phyloP scores from a whole-genome alignment of 2,329 filamentous ascomycete genomes.

The Westerdykella sp. region DNA sequence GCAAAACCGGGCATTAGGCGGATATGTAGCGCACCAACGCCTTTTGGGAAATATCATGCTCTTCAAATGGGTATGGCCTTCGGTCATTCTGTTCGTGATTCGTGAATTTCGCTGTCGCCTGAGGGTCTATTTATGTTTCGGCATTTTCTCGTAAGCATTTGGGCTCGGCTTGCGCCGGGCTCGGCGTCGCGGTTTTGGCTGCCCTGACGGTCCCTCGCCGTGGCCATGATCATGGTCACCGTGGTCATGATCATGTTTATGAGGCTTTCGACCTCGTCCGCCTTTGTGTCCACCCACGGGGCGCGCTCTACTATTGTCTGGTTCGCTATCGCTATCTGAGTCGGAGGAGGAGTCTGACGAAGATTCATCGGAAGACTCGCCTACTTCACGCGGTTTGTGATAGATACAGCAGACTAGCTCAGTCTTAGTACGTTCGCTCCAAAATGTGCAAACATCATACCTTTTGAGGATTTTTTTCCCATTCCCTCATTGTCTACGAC shows the following conservation, averaged over 20 bases:
- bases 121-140: slow-evolving; percentile 41
- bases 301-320: slow-evolving; percentile 45
- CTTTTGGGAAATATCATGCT: background rate
- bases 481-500: slow-evolving; percentile 94
- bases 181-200: slow-evolving; percentile 35
- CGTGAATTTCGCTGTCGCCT: background rate
- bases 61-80: background rate
- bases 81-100: background rate
- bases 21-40: background rate
- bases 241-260: slow-evolving; percentile 28
- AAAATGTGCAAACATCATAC: slow-evolving; percentile 42
- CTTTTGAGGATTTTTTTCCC: slow-evolving; percentile 91
- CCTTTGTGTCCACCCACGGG: slow-evolving; percentile 27
- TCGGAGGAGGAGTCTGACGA: slow-evolving; percentile 54
- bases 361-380: slow-evolving; percentile 70
- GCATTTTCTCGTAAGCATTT: slow-evolving; percentile 76
- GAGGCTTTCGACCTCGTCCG: slow-evolving; percentile 20
- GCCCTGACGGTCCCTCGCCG: slow-evolving; percentile 31
- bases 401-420: slow-evolving; percentile 94
- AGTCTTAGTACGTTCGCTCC: slow-evolving; percentile 6
- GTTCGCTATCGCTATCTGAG: slow-evolving; percentile 49
- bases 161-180: slow-evolving; percentile 56
- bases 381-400: slow-evolving; percentile 63
- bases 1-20: too few relatives aligned
- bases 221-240: slow-evolving; percentile 31